A percentile compares a stretch with the other conserved stretches of the same genome.
phyloP scores from a whole-genome alignment of 1,139 yeast genomes.

The Suhomyces coccinellae region DNA sequence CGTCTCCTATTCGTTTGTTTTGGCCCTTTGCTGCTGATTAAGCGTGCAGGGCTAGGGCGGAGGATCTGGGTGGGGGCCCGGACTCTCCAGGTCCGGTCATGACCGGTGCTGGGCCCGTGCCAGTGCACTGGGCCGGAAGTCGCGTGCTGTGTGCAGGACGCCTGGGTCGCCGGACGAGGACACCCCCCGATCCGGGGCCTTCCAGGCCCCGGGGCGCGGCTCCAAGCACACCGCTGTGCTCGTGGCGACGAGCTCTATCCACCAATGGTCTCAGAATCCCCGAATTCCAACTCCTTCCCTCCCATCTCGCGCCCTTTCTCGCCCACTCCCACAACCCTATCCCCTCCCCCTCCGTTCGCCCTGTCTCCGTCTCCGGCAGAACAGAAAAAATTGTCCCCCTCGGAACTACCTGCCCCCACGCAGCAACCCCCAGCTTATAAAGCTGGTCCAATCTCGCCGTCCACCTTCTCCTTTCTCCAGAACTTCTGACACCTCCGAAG shows the following conservation, averaged over 20 bases:
- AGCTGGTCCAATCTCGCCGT: not conserved
- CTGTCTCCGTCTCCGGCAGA: constrained; percentile 2
- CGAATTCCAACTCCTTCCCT: not conserved
- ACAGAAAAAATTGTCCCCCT: constrained; percentile 7
- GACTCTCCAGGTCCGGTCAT: too few relatives aligned
- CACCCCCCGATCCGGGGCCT: not conserved
- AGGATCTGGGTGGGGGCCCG: too few relatives aligned
- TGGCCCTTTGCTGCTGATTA: too few relatives aligned
- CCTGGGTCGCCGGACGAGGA: too few relatives aligned
- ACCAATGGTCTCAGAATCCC: not conserved
- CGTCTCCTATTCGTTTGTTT: too few relatives aligned
- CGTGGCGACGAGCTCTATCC: not conserved
- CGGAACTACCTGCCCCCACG: constrained; percentile 10
- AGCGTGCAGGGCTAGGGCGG: too few relatives aligned
- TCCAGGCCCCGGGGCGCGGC: not conserved
- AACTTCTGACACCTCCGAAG: not conserved
- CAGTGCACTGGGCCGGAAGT: too few relatives aligned
- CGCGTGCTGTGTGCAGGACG: too few relatives aligned
- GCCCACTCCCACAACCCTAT: not conserved
- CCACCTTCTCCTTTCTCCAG: not conserved
- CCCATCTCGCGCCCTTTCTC: not conserved
- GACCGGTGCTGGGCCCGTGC: too few relatives aligned
- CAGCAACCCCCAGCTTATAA: constrained; percentile 9
- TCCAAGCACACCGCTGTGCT: not conserved
- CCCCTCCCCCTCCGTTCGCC: not conserved